Percentiles rank a stretch among this genome's conserved stretches.
phyloP scores from a whole-genome alignment of 352 stramenopile genomes.

The Phytopythium montanum region DNA sequence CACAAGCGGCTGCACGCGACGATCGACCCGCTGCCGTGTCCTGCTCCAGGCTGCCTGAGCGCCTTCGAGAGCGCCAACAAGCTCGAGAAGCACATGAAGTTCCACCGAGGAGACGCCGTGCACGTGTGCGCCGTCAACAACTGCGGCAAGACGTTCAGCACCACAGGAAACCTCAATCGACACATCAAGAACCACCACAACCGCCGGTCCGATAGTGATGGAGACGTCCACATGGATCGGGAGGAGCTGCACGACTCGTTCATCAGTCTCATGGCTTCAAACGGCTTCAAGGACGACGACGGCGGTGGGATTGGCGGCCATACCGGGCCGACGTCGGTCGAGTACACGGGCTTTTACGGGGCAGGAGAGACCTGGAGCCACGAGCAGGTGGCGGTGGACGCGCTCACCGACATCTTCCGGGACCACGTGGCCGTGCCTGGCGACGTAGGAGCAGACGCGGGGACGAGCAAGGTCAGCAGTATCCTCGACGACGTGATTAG shows the following conservation, averaged over 20 bases:
- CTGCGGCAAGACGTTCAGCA: constrained; percentile 52
- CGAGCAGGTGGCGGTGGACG: constrained; percentile 12
- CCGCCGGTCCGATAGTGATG: neutral
- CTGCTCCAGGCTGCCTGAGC: constrained; percentile 13
- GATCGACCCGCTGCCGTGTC: constrained; percentile 22
- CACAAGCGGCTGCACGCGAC: constrained; percentile 31
- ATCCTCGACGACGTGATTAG: constrained; percentile 50
- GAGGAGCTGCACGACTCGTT: neutral
- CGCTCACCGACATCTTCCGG: constrained; percentile 33
- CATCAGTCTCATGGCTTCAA: neutral
- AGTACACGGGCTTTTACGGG: neutral
- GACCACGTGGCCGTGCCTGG: constrained; percentile 20
- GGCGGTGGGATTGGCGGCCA: neutral
- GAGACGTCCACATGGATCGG: neutral
- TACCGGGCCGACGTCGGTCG: neutral
- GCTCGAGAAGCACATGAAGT: constrained; percentile 31
- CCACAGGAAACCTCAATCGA: constrained; percentile 40
- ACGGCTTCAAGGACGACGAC: neutral
- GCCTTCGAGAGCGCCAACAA: constrained; percentile 19
- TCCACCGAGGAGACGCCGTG: constrained; percentile 25
- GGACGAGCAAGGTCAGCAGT: constrained; percentile 19
- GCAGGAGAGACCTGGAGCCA: neutral
- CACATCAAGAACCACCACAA: constrained; percentile 23
- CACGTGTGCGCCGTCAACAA: constrained; percentile 26
- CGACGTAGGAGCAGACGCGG: neutral